These are phyloP conservation scores for Saitozyma podzolica DNA, from an alignment of 768 basidiomycete species.

Conservation along the genomic window DNA sequence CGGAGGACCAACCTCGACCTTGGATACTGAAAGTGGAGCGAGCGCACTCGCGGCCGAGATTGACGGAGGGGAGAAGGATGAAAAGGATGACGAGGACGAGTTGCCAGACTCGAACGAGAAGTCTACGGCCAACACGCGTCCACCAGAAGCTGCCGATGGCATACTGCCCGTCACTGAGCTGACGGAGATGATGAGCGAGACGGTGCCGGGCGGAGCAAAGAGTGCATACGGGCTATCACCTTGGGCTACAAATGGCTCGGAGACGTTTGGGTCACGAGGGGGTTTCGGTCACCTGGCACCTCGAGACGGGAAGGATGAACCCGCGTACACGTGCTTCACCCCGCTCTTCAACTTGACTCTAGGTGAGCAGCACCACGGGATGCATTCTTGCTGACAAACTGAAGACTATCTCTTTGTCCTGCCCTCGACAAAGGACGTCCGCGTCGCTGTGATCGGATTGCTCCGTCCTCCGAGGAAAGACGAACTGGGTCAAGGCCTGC, in stretches of 20 bases:
- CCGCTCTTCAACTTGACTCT: constrained; percentile 80
- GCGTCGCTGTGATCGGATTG: constrained; percentile 58
- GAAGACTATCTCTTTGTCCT: constrained; percentile 86
- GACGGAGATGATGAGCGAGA: constrained; percentile 55
- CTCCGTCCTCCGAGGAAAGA: constrained; percentile 64
- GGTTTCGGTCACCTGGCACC: constrained; percentile 11
- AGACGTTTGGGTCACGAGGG: constrained; percentile 62
- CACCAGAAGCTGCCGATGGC: constrained; percentile 64
- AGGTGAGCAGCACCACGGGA: constrained; percentile 57
- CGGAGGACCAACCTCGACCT: constrained; percentile 18
- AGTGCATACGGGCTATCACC: constrained; percentile 65
- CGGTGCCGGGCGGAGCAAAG: constrained; percentile 51
- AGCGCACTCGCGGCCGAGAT: constrained; percentile 20
- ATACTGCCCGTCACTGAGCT: constrained; percentile 67
- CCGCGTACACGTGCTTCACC: constrained; percentile 85
- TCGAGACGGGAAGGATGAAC: constrained; percentile 57
- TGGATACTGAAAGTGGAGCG: constrained; percentile 47
- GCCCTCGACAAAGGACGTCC: constrained; percentile 31
- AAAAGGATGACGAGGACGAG: constrained; percentile 45
- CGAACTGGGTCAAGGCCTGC: constrained; percentile 71
- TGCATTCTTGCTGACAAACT: constrained; percentile 7
- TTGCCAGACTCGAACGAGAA: constrained; percentile 28
- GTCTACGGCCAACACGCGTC: constrained; percentile 72
- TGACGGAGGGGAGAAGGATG: constrained; percentile 48
- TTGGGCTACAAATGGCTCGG: constrained; percentile 16